Evolutionary conservation across 1,284 basidiomycete species (phyloP), one percentile per base, ranked within the genome.

Genomic region (Wallemia hederae): DNA sequence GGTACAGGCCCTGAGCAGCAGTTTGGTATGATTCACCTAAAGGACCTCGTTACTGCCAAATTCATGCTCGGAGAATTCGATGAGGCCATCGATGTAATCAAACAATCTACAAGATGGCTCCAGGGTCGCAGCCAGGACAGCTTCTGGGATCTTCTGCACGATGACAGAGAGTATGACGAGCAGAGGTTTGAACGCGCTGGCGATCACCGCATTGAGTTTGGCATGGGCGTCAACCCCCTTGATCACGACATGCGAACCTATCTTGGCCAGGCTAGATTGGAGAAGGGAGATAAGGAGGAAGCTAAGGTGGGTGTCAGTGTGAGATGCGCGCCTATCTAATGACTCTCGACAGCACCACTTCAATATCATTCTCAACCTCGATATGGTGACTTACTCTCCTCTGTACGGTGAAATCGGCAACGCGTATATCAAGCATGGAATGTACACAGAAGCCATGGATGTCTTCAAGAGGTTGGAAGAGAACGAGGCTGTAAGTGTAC

Each of bases 91-190:
- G 73, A 78, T 15, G 77, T 80, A 0, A 81, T 94, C 61, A 75
- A 83, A 39, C 74, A 75, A 60, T 90, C 89, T 0, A 82, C 80
- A 59, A 73, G 92, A 58, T 96, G 91, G 91, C 71, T 96, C 14
- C 87, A 92, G 68, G 86, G 87, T 0, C 74, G 91, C 31, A 73
- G 72, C n/a, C 72, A 75, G 29, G 80, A 85, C 68, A 71, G 73
- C 60, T 81, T 81, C 61, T 94, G 90, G 88, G 85, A 90, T 65
- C 70, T 77, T 24, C 78, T 81, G 61, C 77, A 79, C 33, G 92
- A 94, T 67, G 90, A 97, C 69, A 74, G 89, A 61, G 91, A 96
- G 70, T 94, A 79, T 66, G 85, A 90, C 66, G 69, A 76, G 1
- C 71, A 73, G 14, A 76, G 74, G 60, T 64, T 62, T 55, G 19